Evolutionary conservation across 441 rosid species (phyloP).

Genomic region (Gossypium laxum): DNA sequence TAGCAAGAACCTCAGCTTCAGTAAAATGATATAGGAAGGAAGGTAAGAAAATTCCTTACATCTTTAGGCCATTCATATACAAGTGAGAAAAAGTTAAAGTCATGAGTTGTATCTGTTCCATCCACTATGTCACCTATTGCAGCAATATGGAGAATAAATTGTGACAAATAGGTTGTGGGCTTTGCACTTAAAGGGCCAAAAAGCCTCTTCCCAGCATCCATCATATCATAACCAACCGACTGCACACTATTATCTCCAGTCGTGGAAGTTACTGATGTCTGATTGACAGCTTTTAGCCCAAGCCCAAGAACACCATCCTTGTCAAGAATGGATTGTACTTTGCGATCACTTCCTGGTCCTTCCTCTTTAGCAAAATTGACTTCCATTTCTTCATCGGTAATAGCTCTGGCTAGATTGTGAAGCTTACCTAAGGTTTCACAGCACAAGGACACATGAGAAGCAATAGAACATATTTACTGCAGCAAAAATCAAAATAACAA

Average conservation of each 20-base stretch:
- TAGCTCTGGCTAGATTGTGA: constrained; percentile 93
- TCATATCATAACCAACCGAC: constrained; percentile 47
- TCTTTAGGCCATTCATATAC: constrained; percentile 98
- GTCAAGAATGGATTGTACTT: constrained; percentile 34
- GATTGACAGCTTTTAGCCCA: constrained; percentile 62
- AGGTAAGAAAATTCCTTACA: constrained; percentile 43
- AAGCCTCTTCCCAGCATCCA: constrained; percentile 66
- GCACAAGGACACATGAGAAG: constrained; percentile 24
- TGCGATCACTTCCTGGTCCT: constrained; percentile 32
- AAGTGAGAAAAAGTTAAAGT: constrained; percentile 92
- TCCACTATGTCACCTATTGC: constrained; percentile 98
- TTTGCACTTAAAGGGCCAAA: constrained; percentile 73
- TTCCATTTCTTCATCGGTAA: constrained; percentile 84
- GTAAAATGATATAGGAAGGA: constrained; percentile 12
- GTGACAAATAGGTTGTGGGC: constrained; percentile 80
- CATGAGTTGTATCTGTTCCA: constrained; percentile 97
- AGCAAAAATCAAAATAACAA: constrained; percentile 11
- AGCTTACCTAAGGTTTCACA: constrained; percentile 62
- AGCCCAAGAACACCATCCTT: constrained; percentile 86
- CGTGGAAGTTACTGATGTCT: constrained; percentile 34
- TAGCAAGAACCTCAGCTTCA: constrained; percentile 2
- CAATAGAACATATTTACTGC: constrained; percentile 9
- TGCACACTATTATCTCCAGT: constrained; percentile 41
- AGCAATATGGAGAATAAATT: constrained; percentile 88
- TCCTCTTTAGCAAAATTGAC: constrained; percentile 42